Evolutionary conservation across 2,329 filamentous ascomycete species (phyloP).

Genomic region (Orbilia oligospora): DNA sequence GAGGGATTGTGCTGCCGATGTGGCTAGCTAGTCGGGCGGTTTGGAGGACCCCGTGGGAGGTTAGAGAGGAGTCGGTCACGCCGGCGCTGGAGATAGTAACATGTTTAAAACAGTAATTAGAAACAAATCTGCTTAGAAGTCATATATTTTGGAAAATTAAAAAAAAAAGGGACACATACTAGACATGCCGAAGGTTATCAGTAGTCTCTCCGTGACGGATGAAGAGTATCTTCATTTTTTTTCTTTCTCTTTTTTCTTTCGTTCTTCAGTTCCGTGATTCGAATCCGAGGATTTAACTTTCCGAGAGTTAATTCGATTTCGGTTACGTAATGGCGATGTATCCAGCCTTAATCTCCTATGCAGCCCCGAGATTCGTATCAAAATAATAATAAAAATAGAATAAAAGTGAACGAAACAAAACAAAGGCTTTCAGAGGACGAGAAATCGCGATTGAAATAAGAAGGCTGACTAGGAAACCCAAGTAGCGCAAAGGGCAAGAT

Average conservation of each 20-base stretch:
- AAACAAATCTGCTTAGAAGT: too few species aligned
- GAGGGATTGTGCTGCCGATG: slow-evolving; percentile 74
- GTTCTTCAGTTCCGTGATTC: neutral
- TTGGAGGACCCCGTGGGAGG: slow-evolving; percentile 85
- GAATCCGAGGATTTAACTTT: neutral
- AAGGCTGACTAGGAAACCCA: neutral
- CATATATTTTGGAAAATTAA: too few species aligned
- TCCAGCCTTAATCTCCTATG: too few species aligned
- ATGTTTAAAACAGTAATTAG: too few species aligned
- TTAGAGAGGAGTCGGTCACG: slow-evolving; percentile 82
- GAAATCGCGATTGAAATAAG: neutral
- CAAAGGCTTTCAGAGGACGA: too few species aligned
- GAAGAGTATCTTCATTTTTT: slow-evolving; percentile 73
- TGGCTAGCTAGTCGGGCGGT: slow-evolving; percentile 81
- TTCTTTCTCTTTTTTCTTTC: neutral
- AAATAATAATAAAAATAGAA: neutral
- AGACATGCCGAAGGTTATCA: slow-evolving; percentile 85
- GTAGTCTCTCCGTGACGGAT: slow-evolving; percentile 91
- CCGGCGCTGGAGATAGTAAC: slow-evolving; percentile 74
- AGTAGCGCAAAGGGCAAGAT: neutral
- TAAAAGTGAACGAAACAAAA: too few species aligned
- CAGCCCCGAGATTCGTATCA: too few species aligned
- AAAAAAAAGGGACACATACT: slow-evolving; percentile 70
- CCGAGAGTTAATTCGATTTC: too few species aligned
- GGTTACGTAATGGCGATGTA: slow-evolving; percentile 19